A percentile compares a stretch with the other conserved stretches of the same genome.
These are phyloP conservation scores for Epithele typhae DNA, from an alignment of 768 basidiomycete species.

Conservation along the genomic window DNA sequence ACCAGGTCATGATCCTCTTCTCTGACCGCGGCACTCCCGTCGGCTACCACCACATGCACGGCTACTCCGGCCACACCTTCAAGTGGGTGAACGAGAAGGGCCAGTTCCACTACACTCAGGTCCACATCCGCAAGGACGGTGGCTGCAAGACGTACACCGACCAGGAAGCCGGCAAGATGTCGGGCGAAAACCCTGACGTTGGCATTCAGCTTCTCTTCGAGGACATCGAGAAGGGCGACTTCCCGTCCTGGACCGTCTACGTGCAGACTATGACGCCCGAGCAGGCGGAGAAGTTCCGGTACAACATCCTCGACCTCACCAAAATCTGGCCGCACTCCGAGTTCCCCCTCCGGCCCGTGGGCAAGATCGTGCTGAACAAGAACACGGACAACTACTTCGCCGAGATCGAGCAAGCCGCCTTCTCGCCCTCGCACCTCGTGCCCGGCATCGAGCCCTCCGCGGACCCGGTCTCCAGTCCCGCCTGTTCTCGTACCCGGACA, in stretches of 20 bases:
- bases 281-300: conserved; percentile 86
- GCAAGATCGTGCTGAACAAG: conserved; percentile 78
- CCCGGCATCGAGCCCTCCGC: conserved; percentile 88
- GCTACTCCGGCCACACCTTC: conserved; percentile 91
- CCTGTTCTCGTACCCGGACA: conserved; percentile 92
- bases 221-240: conserved; percentile 75
- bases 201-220: conserved; percentile 76
- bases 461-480: conserved; percentile 94
- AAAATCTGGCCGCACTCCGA: conserved; percentile 89
- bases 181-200: conserved; percentile 81
- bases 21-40: conserved; percentile 94
- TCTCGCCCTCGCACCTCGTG: conserved; percentile 83
- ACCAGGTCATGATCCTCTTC: conserved; percentile 87
- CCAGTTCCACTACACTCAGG: conserved; percentile 80
- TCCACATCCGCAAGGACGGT: conserved; percentile 73
- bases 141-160: conserved; percentile 83
- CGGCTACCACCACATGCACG: conserved; percentile 84
- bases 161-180: conserved; percentile 58
- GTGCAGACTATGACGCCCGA: conserved; percentile 92
- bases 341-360: conserved; percentile 85
- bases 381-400: conserved; percentile 87
- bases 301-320: conserved; percentile 88
- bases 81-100: conserved; percentile 85
- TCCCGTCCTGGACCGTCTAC: conserved; percentile 86
- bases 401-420: conserved; percentile 90